Evolutionary conservation across 352 stramenopile genomes (phyloP), one percentile per base, ranked within the genome.

Genomic region (Globisporangium orthogonon): DNA sequence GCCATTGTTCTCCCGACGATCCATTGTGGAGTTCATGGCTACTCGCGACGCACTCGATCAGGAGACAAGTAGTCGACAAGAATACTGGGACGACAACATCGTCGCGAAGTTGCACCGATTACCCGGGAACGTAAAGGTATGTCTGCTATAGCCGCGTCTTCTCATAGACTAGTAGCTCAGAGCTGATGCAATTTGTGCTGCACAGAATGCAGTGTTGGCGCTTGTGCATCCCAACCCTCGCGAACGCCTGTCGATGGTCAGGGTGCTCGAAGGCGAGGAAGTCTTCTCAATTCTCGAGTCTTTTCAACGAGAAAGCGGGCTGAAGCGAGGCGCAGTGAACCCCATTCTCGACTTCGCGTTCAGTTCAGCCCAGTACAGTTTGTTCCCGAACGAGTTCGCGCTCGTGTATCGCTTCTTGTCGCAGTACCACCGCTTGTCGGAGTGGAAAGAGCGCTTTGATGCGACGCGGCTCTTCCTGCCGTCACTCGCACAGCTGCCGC

Each of bases 1-100:
- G 3, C 76, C 82, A 1, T 59, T 94, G 6, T 94, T 94, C 54
- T 87, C 81, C 7, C 58, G 63, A 10, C 63, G 56, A 2, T 86
- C 74, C 7, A 41, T 88, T 31, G 45, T 65, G 14, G 54, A 76
- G 0, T 91, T 87, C 48, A 48, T 74, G 41, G 15, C 18, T 14
- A 50, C 4, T 70, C 28, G 14, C 4, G n/a, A 17, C 9, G 3
- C 9, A 47, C 7, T 4, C 4, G 41, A 47, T 14, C 15, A 47
- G 17, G 41, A 11, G 15, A 9, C 15, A 9, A 10, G 15, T 5
- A 18, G 15, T 6, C 13, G 30, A 40, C 49, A 10, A 4, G 30
- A 14, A 15, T 53, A 48, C 18, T 87, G 70, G 72, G 74, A 71
- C 28, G 35, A 62, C 30, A 35, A 48, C 0, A 52, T 84, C 17